Base-by-base conservation (phyloP, 805 yeast genomes). In the Ogataea neopini region DNA sequence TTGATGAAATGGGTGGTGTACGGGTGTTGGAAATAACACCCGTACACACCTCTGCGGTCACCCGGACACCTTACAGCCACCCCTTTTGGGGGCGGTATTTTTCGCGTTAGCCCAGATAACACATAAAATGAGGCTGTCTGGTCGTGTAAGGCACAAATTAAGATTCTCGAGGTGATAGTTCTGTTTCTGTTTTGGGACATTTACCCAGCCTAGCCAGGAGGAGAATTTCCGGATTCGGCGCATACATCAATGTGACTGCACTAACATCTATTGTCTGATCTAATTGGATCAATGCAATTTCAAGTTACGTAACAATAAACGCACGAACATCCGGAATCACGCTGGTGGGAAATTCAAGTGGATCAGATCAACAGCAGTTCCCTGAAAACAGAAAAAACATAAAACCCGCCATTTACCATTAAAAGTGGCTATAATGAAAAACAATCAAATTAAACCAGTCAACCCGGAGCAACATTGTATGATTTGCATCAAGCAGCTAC, bases 281-380 rank as follows among this genome's bases (percentile, higher is more conserved):
- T 46, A 40, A 42, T 45, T 49, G 44, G 53, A 49, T 49, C 53
- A 49, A 49, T 49, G 40, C 33, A 49, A 40, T 46, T 49, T 40
- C 41, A 33, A 40, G 44, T 46, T 40, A n/a, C 25, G 32, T 30
- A 23, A 26, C 43, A 36, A 46, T 42, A 43, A 20, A 33, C 11
- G 45, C 39, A 29, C 30, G 35, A 34, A 15, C 26, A 23, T 29
- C 23, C 33, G 39, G 40, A 26, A 19, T 28, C 40, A 41, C 40
- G 39, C 28, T 20, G 33, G 40, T 3, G 32, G 37, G 33, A 35
- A 29, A 25, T 45, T 29, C 36, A 43, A 43, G 35, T 22, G 44
- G 56, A 52, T 52, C 56, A 52, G 53, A 52, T 43, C 51, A 49
- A 46, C 40, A 43, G 45, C 42, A 43, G 43, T 48, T 48, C 52